Percentiles rank a stretch among this genome's conserved stretches.
phyloP scores from a whole-genome alignment of 305 asterid genomes.

The Ruellia speciosa region DNA sequence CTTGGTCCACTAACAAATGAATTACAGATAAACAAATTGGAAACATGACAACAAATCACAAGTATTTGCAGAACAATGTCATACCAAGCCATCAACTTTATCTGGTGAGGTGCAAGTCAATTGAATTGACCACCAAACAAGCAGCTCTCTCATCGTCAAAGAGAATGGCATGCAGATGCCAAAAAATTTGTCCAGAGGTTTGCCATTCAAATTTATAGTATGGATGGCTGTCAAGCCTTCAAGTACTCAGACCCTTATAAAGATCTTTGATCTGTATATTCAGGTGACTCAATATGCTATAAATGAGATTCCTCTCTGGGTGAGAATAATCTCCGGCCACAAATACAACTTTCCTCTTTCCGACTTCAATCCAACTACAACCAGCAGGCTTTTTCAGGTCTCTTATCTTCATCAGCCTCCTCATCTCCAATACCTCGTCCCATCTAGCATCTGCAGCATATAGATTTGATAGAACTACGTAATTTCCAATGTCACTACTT shows the following conservation, averaged over 20 bases:
- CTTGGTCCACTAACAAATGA: no score
- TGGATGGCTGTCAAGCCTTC: neutral
- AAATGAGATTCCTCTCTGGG: slow-evolving; percentile 40
- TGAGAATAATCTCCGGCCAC: slow-evolving; percentile 46
- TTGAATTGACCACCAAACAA: slow-evolving; percentile 1
- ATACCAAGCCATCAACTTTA: no score
- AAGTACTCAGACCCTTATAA: slow-evolving; percentile 12
- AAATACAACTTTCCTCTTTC: slow-evolving; percentile 44
- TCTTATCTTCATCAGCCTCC: neutral
- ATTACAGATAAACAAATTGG: no score
- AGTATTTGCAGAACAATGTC: no score
- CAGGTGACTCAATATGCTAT: slow-evolving; percentile 38
- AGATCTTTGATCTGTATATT: slow-evolving; percentile 59
- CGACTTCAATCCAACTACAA: slow-evolving; percentile 92
- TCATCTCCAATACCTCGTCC: slow-evolving; percentile 54
- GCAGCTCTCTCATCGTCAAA: neutral
- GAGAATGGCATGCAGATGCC: slow-evolving; percentile 13
- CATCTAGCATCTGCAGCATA: slow-evolving; percentile 4
- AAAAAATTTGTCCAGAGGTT: slow-evolving; percentile 8
- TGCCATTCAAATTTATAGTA: slow-evolving; percentile 2
- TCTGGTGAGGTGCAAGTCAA: no score
- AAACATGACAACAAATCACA: no score
- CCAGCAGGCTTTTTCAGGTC: slow-evolving; percentile 51
- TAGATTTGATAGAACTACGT: neutral
- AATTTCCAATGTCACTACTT: slow-evolving; percentile 46